Conservation (phyloP, 306 rosid species). For the Lathyrus tuberosus region DNA sequence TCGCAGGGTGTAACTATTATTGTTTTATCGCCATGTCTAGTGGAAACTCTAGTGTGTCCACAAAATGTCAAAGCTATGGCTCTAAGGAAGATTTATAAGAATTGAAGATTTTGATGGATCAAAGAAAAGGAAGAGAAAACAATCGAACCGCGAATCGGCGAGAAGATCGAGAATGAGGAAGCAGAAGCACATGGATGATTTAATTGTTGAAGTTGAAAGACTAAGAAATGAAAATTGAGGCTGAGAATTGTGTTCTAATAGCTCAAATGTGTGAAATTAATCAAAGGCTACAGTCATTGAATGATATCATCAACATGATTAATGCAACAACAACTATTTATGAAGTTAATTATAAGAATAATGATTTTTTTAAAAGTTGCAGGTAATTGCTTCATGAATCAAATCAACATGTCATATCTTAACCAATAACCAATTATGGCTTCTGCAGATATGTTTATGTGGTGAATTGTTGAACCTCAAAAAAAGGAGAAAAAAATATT, state of each 20-base stretch:
- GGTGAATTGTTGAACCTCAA: slow-evolving; percentile 41
- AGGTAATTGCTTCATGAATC: slow-evolving; percentile 48
- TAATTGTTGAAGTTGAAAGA: slow-evolving; percentile 42
- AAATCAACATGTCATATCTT: slow-evolving; percentile 49
- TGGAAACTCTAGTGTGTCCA: slow-evolving; percentile 64
- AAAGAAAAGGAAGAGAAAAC: slow-evolving; percentile 75
- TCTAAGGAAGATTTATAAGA: slow-evolving; percentile 69
- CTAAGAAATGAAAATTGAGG: slow-evolving; percentile 58
- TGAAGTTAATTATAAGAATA: slow-evolving; percentile 36
- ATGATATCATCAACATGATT: slow-evolving; percentile 57
- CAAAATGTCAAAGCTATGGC: slow-evolving; percentile 52
- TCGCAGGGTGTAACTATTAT: neutral
- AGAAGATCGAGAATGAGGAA: slow-evolving; percentile 74
- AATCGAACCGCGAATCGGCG: slow-evolving; percentile 88
- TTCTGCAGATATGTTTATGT: slow-evolving; percentile 62
- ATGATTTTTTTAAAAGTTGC: slow-evolving; percentile 23
- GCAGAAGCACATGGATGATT: slow-evolving; percentile 77
- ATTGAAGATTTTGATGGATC: slow-evolving; percentile 61
- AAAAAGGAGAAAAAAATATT: neutral
- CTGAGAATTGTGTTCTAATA: slow-evolving; percentile 60
- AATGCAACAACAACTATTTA: slow-evolving; percentile 27
- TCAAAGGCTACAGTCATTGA: slow-evolving; percentile 65
- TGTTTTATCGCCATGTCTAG: slow-evolving; percentile 64
- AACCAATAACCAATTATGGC: slow-evolving; percentile 83
- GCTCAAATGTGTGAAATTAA: slow-evolving; percentile 69